Base-by-base conservation (phyloP, 306 rosid species). In the Cyamopsis tetragonoloba region DNA sequence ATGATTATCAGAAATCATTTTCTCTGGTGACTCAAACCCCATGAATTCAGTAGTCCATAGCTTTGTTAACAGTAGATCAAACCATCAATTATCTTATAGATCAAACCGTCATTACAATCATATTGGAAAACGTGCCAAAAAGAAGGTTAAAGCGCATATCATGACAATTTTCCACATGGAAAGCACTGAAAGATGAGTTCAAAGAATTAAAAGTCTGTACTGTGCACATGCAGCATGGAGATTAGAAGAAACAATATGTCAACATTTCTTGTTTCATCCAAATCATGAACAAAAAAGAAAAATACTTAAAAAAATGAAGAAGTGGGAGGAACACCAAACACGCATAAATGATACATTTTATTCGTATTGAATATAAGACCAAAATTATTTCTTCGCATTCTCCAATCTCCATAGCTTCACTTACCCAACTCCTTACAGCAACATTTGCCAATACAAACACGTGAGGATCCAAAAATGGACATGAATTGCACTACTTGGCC, bases 1-100 rank as follows among this genome's bases (percentile, higher is more conserved):
- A 58, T 13, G 57, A 74, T 62, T 53, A 48, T 48, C 37, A 77
- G 54, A 76, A 34, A 28, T 59, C 4, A 31, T 64, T 76, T 65
- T 39, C 64, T 67, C 38, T 3, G 15, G 12, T 39, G 38, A 42
- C 41, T 46, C 37, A 51, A 76, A 75, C 32, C 42, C n/a, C 17
- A 62, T 20, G 47, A 7, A 55, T 67, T 58, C 20, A 60, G 50
- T 39, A 47, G 35, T 59, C 46, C 28, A 70, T 18, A 44, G 32
- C 58, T 30, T 15, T 62, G 17, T 46, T 34, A 15, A 55, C 44
- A 49, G 62, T 44, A 62, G 67, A 66, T 43, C 30, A 37, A 15
- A 65, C 50, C 47, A 56, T 50, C 23, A 31, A 53, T 44, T 64
- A 57, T 62, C 66, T n/a, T n/a, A 58, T 59, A 7, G 17, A 54